phyloP scores from a whole-genome alignment of 768 basidiomycete species.

The Phanerodontia chrysosporium region DNA sequence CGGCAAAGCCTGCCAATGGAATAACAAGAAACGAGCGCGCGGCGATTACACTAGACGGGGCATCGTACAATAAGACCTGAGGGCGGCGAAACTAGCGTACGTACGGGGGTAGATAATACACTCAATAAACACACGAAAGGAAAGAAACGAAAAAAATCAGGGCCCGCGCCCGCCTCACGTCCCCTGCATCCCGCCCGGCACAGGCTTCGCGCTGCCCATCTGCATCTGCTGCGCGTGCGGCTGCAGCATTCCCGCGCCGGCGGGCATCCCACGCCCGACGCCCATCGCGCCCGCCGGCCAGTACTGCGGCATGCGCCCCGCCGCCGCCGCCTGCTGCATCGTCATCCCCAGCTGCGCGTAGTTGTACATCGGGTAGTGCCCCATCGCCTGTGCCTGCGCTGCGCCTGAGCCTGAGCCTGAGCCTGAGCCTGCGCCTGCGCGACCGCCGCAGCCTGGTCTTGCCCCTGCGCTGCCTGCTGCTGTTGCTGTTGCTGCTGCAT shows the following conservation, averaged over 20 bases:
- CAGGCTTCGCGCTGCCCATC: constrained; percentile 19
- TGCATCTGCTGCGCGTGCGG: constrained; percentile 20
- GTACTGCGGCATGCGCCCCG: constrained; percentile 1
- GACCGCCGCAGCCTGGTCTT: constrained; percentile 1
- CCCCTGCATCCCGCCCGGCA: no score
- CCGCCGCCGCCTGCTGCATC: constrained; percentile 11
- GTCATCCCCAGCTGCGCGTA: constrained; percentile 19
- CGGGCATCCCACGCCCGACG: constrained; percentile 17
- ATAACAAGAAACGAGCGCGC: no score
- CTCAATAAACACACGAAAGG: constrained; percentile 13
- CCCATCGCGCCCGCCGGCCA: constrained; percentile 11
- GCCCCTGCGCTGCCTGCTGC: constrained; percentile 12
- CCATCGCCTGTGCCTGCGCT: constrained; percentile 4
- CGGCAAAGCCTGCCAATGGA: no score
- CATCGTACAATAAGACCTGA: no score
- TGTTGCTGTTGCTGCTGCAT: constrained; percentile 6
- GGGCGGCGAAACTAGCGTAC: neutral
- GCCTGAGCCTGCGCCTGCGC: neutral
- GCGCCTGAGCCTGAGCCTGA: no score
- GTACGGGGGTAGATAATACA: constrained; percentile 10
- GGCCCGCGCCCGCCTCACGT: no score
- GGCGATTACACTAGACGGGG: no score
- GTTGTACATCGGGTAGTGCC: constrained; percentile 21
- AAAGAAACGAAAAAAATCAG: no score
- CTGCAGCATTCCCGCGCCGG: constrained; percentile 13